Evolutionary conservation across 2,329 filamentous ascomycete species (phyloP).

Genomic region (Cladophialophora chaetospira): DNA sequence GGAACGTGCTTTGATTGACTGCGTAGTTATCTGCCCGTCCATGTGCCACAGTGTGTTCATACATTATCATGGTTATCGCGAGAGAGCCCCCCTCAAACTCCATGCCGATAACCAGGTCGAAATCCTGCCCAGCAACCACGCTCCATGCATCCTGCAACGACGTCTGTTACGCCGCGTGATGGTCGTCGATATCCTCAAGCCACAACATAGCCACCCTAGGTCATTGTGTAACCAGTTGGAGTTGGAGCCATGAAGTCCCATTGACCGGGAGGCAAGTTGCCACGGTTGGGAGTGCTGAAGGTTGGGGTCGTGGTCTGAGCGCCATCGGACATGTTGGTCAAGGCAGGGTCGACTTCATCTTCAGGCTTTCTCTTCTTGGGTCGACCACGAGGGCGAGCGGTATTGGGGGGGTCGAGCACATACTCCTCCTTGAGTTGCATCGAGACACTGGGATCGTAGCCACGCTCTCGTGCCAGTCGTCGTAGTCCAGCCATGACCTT

Average conservation of each 20-base stretch:
- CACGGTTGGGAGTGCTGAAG: slow-evolving; percentile 21
- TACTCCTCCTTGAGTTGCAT: slow-evolving; percentile 36
- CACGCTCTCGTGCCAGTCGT: slow-evolving; percentile 32
- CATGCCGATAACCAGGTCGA: neutral
- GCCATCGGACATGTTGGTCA: slow-evolving; percentile 23
- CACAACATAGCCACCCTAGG: slow-evolving; percentile 14
- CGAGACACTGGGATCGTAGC: slow-evolving; percentile 33
- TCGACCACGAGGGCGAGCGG: slow-evolving; percentile 30
- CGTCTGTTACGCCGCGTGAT: neutral
- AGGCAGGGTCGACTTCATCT: slow-evolving; percentile 38
- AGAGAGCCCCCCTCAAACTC: neutral
- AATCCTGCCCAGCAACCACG: neutral
- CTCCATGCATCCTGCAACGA: neutral
- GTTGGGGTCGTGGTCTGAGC: slow-evolving; percentile 6
- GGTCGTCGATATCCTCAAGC: neutral
- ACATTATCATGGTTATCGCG: neutral
- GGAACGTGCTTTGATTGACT: too few species aligned
- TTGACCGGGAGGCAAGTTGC: slow-evolving; percentile 33
- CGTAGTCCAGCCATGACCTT: slow-evolving; percentile 33
- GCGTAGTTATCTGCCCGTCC: too few species aligned
- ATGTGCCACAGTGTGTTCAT: neutral
- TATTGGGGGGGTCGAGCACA: slow-evolving; percentile 33
- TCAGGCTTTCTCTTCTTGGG: slow-evolving; percentile 34
- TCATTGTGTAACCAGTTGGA: slow-evolving; percentile 29
- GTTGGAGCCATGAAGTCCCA: slow-evolving; percentile 34